Evolutionary conservation across 2,329 filamentous ascomycete genomes (phyloP), one percentile per base, ranked within the genome.

Genomic region (Ophiosphaerella herpotricha): DNA sequence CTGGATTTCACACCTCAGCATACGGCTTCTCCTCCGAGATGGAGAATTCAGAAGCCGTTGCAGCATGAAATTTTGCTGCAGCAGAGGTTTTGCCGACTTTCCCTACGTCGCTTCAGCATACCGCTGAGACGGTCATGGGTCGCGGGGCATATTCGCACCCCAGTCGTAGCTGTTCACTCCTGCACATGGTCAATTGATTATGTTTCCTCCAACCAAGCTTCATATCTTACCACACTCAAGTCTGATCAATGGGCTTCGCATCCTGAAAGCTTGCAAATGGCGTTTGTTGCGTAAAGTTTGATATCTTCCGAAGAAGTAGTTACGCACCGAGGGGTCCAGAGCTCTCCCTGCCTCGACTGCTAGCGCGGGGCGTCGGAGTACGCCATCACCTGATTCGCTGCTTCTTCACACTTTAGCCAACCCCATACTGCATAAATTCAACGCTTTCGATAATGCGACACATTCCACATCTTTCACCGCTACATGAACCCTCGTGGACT

Each of bases 111-210:
- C 54, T 64, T 70, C 55, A 73, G 64, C 55, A 60, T 61, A 48
- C 43, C 43, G 58, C 53, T 54, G 46, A 38, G 35, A 48, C 47
- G 36, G 39, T 60, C 48, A 52, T 52, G 51, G 55, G 32, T 48
- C 57, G 61, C 52, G 58, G 63, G 66, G 59, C 54, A 52, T 46
- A 7, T 29, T 29, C 78, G 61, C 75, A 86, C 85, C 94, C 94
- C 94, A 99, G 78, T 97, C 94, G 73, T 99, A 99, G 75, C 92
- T 97, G 76, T 97, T 97, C 70, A 96, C 91, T 69, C 93, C 94
- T 88, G 55, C n/a, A 52, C 46, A 61, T 47, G 55, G 59, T 68
- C 61, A 68, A 63, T 50, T 47, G 13, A 29, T 6, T 39, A 26
- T 2, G 9, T 3, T 31, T 23, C 6, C 31, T n/a, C 26, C 13